Evolutionary conservation across 805 yeast species (phyloP), one percentile per base, ranked within the genome.

Genomic region (Tetrapisispora iriomotensis): DNA sequence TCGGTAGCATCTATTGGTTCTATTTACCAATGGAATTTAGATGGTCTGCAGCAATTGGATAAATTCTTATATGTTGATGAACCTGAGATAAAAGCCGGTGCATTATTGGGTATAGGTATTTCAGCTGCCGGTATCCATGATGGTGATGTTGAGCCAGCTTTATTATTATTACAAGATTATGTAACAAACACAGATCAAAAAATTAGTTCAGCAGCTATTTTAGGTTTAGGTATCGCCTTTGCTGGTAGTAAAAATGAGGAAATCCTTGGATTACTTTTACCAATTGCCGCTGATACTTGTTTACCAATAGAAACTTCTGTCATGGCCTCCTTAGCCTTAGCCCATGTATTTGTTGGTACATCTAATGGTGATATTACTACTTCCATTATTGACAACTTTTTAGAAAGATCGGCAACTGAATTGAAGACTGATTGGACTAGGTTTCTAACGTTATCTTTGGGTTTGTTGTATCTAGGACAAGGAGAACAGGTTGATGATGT

Each of bases 401-500:
- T 92, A 54, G 98, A 92, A 60, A 79, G 96, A 52, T 82, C 81
- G 40, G 72, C 77, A 33, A 60, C 68, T 19, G 95, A 87, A 55
- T 71, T 92, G 50, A 75, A 82, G 36, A 79, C 83, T 48, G 84
- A 84, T 58, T 90, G 94, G 86, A 77, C 85, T 36, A 77, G 86
- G 50, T 87, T 92, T 60, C 73, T 92, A 73, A 85, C 95, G 3
- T 72, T 92, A 44, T 96, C 97, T 37, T 71, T 92, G 44, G 97
- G 96, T 39, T 69, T 92, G 44, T 71, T 92, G 46, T 92, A 82
- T 64, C 79, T 90, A 76, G 96, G 96, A 47, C 88, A 86, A 65
- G 81, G 88, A 46, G 96, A 88, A 56, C 92, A 83, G 61, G 88
- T 81, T 36, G 95, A 87, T 49, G 97, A 90, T 63, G 95, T 87